Conservation (phyloP, 192 early-diverging fungal species). For the Backusella westeae region DNA sequence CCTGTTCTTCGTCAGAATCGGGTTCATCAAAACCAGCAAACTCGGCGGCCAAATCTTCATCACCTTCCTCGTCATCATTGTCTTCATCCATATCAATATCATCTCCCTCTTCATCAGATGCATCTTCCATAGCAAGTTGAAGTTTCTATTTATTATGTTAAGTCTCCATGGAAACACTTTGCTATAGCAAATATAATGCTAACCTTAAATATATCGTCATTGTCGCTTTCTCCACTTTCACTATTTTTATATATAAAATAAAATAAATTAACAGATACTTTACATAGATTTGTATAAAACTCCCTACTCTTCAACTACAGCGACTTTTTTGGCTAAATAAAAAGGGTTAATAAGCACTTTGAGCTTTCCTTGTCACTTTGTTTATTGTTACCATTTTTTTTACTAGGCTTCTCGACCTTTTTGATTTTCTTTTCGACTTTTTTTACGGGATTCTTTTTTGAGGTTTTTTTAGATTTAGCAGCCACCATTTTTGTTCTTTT, state of each 20-base stretch:
- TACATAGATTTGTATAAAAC: not conserved
- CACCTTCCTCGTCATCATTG: constrained; percentile 55
- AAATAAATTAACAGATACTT: not conserved
- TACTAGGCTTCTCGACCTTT: not conserved
- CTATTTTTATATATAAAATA: not conserved
- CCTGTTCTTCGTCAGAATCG: constrained; percentile 41
- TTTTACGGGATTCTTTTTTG: not conserved
- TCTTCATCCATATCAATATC: constrained; percentile 52
- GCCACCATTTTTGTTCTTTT: not conserved
- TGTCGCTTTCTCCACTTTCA: not conserved
- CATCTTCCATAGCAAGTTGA: not conserved
- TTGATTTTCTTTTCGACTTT: not conserved
- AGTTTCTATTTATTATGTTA: not conserved
- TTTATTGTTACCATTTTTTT: not conserved
- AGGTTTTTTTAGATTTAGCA: not conserved
- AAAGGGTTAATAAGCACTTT: not conserved
- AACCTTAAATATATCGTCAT: not conserved
- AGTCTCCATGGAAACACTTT: not conserved
- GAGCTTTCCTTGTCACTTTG: not conserved
- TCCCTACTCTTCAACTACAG: not conserved
- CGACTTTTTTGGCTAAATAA: not conserved
- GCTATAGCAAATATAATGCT: not conserved
- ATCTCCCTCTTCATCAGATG: constrained; percentile 15
- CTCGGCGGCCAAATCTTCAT: constrained; percentile 43
- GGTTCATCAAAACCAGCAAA: constrained; percentile 49